These are phyloP conservation scores for Apiospora saccharicola DNA, from an alignment of 2,329 filamentous ascomycete species.

Conservation along the genomic window DNA sequence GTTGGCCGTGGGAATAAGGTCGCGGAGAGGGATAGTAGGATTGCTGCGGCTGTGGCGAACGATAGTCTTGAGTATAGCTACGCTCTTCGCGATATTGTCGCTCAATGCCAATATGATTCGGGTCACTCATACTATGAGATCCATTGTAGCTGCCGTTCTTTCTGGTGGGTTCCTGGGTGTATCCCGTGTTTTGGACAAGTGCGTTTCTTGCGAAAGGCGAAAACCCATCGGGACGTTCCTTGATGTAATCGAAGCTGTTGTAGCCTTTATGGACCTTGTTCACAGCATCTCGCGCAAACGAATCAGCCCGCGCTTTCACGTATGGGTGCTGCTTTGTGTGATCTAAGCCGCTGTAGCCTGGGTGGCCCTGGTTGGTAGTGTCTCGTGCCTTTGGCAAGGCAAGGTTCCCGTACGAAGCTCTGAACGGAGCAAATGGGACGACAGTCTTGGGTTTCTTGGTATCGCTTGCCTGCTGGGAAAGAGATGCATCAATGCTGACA, in stretches of 20 bases:
- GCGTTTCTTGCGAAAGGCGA: not conserved
- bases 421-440: constrained; percentile 34
- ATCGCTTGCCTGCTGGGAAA: constrained; percentile 25
- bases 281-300: not conserved
- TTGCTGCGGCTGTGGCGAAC: constrained; percentile 29
- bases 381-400: not conserved
- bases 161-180: not conserved
- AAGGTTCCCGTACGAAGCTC: not conserved
- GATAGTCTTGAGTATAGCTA: constrained; percentile 1
- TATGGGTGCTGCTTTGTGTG: not conserved
- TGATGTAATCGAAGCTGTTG: not conserved
- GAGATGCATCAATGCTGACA: constrained; percentile 23
- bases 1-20: not conserved
- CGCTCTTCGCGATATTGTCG: not conserved
- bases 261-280: not conserved
- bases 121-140: not conserved
- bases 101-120: not conserved
- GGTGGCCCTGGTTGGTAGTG: not conserved
- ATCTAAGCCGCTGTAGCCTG: not conserved
- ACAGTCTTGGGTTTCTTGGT: constrained; percentile 30
- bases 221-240: not conserved
- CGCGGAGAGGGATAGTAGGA: constrained; percentile 23
- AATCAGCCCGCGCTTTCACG: not conserved
- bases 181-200: not conserved
- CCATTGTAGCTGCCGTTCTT: not conserved